Evolutionary conservation across 148 eudicot species (phyloP), one percentile per base, ranked within the genome.

Genomic region (Rhododendron griersonianum): DNA sequence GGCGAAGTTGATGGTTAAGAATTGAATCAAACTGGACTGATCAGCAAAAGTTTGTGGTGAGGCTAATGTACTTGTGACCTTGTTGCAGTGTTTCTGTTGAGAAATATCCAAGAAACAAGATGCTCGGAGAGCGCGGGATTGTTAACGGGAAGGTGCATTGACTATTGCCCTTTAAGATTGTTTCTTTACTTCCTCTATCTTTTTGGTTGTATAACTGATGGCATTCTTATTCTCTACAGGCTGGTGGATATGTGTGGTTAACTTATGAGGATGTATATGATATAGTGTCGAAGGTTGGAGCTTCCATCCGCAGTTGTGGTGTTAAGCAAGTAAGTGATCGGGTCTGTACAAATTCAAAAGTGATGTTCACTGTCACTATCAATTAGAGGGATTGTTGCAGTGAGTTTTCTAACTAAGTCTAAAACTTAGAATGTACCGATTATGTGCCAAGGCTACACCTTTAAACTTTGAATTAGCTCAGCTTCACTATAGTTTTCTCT

Each of bases 241-340:
- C 89, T 73, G 94, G 97, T 47, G 76, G 84, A 67, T 98, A 95
- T 86, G 92, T 78, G 48, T 98, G 98, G 98, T 84, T 94, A 83
- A 95, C 95, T 71, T 98, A 98, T 90, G 88, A 92, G 86, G 95
- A 94, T 15, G 99, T 93, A 1, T 91, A 94, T 83, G 88, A 92
- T 85, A 80, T 87, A 74, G 99, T 98, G 13, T 81, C 92, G 76
- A 89, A 91, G 84, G 90, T 95, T 83, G 98, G 96, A 87, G 92
- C 92, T 78, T 98, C 99, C 77, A 94, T 98, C 75, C 94, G 93
- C 30, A 69, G 89, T 85, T 88, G 95, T 84, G 97, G 98, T 55
- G 87, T 94, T 87, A 82, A 35, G 39, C 92, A 94, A 85, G 99
- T 95, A 87, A 89, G 90, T 86, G 50, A 14, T 65, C 82, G 37